Evolutionary conservation across 495 filamentous ascomycete genomes (phyloP), one percentile per base, ranked within the genome.

Genomic region (Trichoderma parareesei): DNA sequence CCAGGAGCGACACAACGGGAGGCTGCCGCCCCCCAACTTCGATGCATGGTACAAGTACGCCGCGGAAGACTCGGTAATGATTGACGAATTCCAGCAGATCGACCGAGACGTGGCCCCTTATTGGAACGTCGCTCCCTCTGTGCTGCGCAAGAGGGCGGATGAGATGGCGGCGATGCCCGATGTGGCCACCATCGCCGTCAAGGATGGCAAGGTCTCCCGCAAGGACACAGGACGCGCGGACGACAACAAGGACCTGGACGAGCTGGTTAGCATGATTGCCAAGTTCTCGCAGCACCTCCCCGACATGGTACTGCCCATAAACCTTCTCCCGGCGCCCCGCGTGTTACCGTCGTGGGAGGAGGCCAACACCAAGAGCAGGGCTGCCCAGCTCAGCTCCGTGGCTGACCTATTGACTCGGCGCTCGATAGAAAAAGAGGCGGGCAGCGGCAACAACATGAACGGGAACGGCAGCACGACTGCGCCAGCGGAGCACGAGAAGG

Each of bases 221-320:
- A 80, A 73, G 37, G 70, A 79, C 7, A 77, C 78, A 4, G 67
- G 75, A 3, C 69, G 60, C 68, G 79, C 62, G 74, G 79, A 66
- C 73, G 74, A 85, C 70, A 69, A 86, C 75, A 14, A 76, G 74
- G 75, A 81, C 71, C 38, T 90, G 74, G 85, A 88, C 75, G 84
- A 82, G 42, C 81, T 90, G 38, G 79, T 81, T 14, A 75, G 81
- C 0, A 86, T 91, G 78, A 87, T 92, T 49, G 78, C 85, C 43
- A 75, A 81, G 1, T 93, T 93, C 64, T 79, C 81, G n/a, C 68
- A 88, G 65, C 79, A 87, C 68, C 80, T 95, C 5, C 90, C 90
- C 1, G 83, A 90, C 62, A 90, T 95, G 89, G 87, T 91, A 65
- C 74, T 95, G 43, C 87, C 88, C 0, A 87, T 95, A 75, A 95